These are phyloP conservation scores for Dactylellina sp. DNA, from an alignment of 2,329 filamentous ascomycete genomes.

Conservation along the genomic window DNA sequence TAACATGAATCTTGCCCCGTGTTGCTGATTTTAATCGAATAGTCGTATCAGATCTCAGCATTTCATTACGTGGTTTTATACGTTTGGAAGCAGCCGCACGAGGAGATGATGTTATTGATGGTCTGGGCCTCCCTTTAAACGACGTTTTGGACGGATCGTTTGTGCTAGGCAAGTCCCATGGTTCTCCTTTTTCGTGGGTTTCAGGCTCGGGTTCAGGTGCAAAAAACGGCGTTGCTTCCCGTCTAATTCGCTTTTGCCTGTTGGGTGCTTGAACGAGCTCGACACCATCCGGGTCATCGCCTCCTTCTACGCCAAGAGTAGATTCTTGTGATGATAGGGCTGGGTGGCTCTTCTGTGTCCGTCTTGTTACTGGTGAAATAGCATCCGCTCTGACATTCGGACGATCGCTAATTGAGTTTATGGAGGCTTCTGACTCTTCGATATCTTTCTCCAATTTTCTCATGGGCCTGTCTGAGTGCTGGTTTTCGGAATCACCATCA, in stretches of 20 bases:
- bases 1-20: not conserved
- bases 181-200: not conserved
- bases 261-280: not conserved
- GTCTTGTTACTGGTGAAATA: not conserved
- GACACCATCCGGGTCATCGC: not conserved
- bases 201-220: not conserved
- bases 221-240: not conserved
- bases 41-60: constrained; percentile 1
- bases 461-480: not conserved
- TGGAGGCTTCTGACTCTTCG: not conserved
- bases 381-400: not conserved
- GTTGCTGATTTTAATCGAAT: constrained; percentile 5
- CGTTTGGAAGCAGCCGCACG: not conserved
- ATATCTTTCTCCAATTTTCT: not conserved
- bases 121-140: constrained; percentile 10
- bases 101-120: not conserved
- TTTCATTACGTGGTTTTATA: not conserved
- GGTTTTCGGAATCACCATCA: not conserved
- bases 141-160: constrained; percentile 19
- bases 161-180: constrained; percentile 9
- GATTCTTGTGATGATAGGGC: constrained; percentile 13
- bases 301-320: not conserved
- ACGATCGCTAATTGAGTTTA: not conserved
- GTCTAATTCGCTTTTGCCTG: not conserved
- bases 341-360: constrained; percentile 4